phyloP scores from a whole-genome alignment of 768 basidiomycete species.

The Panaeolus cyanescens region DNA sequence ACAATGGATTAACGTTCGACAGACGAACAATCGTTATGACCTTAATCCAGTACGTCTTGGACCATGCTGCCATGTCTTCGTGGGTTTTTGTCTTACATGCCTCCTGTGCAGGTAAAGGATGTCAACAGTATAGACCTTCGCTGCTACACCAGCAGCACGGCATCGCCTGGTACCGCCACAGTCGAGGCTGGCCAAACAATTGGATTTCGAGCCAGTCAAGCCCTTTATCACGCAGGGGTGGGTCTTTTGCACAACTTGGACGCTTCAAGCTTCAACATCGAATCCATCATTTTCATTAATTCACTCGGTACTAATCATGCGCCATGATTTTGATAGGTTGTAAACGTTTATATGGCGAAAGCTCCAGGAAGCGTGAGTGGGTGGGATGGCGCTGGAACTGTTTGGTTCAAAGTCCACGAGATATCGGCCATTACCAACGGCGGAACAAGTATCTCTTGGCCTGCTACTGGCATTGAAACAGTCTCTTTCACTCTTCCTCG shows the following conservation, averaged over 20 bases:
- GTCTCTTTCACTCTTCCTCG: conserved; percentile 38
- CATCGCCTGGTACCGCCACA: conserved; percentile 41
- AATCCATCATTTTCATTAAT: too few species aligned
- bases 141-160: conserved; percentile 43
- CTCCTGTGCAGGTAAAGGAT: conserved; percentile 34
- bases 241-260: conserved; percentile 12
- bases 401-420: conserved; percentile 46
- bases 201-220: conserved; percentile 41
- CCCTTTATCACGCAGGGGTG: conserved; percentile 53
- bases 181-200: conserved; percentile 46
- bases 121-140: conserved; percentile 45
- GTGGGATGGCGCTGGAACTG: conserved; percentile 41
- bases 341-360: conserved; percentile 47
- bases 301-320: too few species aligned
- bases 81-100: too few species aligned
- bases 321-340: too few species aligned
- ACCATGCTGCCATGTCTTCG: too few species aligned
- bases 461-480: conserved; percentile 31
- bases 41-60: conserved; percentile 34
- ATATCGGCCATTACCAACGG: conserved; percentile 43
- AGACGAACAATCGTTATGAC: conserved; percentile 46
- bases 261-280: too few species aligned
- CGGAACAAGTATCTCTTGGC: conserved; percentile 37
- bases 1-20: conserved; percentile 40
- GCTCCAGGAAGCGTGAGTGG: conserved; percentile 34